Conservation (phyloP, 805 yeast genomes). For the Pichia heedii region DNA sequence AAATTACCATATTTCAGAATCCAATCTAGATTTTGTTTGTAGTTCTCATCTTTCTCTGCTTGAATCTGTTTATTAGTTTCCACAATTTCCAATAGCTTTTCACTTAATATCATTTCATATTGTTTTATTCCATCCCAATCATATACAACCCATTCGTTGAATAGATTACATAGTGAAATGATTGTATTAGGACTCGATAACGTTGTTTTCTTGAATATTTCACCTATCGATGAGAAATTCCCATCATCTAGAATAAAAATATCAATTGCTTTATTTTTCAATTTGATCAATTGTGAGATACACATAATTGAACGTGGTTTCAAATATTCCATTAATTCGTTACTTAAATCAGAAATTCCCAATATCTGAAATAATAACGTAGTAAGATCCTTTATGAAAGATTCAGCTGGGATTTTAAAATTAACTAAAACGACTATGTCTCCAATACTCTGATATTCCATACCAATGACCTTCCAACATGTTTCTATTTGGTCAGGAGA, state of each 20-base stretch:
- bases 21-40: conserved; percentile 1
- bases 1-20: neutral
- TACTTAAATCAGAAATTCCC: neutral
- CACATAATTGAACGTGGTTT: neutral
- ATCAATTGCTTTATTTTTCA: neutral
- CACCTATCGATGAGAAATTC: neutral
- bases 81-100: conserved; percentile 1
- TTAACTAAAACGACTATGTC: neutral
- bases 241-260: neutral
- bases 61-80: neutral
- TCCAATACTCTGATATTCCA: conserved; percentile 1
- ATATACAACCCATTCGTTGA: conserved; percentile 2
- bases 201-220: neutral
- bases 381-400: neutral
- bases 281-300: neutral
- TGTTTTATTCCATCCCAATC: conserved; percentile 3
- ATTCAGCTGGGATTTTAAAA: neutral
- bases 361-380: neutral
- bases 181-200: neutral
- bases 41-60: neutral
- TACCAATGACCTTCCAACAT: neutral
- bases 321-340: neutral
- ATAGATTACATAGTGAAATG: neutral
- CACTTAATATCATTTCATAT: neutral
- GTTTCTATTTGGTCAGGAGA: neutral